Evolutionary conservation across 139 green algal species (phyloP).

Genomic region (Choricystis sp.): DNA sequence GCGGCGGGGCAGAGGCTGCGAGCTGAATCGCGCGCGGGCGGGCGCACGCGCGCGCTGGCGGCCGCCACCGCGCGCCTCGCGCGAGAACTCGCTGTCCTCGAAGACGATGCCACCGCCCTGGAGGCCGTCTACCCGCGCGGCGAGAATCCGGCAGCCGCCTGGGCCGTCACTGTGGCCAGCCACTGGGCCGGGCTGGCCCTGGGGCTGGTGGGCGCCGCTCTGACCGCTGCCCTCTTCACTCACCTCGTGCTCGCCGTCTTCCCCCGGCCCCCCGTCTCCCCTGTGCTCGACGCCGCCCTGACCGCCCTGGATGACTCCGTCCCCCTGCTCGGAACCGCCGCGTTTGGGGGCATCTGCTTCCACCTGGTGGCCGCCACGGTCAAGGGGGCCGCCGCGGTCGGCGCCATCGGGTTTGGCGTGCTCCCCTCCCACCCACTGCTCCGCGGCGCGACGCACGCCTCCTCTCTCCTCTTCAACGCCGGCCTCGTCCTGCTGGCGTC

Average conservation of each 20-base stretch:
- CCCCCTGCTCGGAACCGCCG: conserved; percentile 51
- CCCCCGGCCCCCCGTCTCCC: conserved; percentile 33
- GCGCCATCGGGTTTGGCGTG: conserved; percentile 5
- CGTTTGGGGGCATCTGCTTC: conserved; percentile 75
- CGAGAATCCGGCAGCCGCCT: conserved; percentile 41
- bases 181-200: conserved; percentile 40
- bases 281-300: conserved; percentile 79
- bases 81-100: conserved; percentile 48
- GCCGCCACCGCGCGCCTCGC: conserved; percentile 28
- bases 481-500: conserved; percentile 62
- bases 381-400: too few relatives aligned
- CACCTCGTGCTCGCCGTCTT: conserved; percentile 81
- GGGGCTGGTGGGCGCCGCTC: conserved; percentile 33
- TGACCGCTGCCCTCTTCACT: conserved; percentile 56
- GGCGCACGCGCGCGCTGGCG: neutral
- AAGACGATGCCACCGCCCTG: conserved; percentile 63
- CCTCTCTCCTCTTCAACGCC: conserved; percentile 77
- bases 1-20: neutral
- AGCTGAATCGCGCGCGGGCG: too few relatives aligned
- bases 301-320: conserved; percentile 56
- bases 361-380: conserved; percentile 22
- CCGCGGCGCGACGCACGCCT: conserved; percentile 64
- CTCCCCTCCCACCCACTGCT: conserved; percentile 62
- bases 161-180: conserved; percentile 44
- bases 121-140: conserved; percentile 60